Base-by-base conservation (phyloP, 2,329 filamentous ascomycete species). In the Botryotinia convoluta region DNA sequence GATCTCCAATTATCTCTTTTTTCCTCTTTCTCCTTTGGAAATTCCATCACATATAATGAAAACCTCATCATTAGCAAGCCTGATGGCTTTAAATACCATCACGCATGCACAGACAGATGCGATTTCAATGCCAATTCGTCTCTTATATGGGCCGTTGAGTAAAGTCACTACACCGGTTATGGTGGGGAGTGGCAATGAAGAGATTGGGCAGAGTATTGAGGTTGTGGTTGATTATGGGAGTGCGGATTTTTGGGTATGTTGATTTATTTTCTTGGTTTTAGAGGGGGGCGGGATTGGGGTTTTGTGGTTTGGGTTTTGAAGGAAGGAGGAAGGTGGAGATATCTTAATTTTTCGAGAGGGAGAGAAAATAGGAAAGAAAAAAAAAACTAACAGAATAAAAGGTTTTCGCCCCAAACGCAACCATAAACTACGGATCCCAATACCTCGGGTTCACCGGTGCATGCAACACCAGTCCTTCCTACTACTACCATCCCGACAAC, bases 171-270 rank as follows among this genome's bases (percentile, higher is more conserved):
- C 69, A 35, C 0, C 69, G 32, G 44, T 64, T 10, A 32, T 54
- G 12, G 60, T 64, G 1, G 69, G 69, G 3, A 42, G 44, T 42
- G 60, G 22, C 16, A 67, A 54, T 51, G 8, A 67, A 26, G 26
- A 22, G 16, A 54, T 51, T 71, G 69, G 57, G 9, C 60, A 48
- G 26, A 39, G 42, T 22, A 71, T 71, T 16, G 69, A 71, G 45
- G 69, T 71, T 0, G 69, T 71, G 59, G 69, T 71, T 64, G 69
- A 71, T 71, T 71, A 51, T 64, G 69, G 69, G 35, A 71, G 69
- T 64, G 29, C 35, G 59, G 60, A 64, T n/a, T 71, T 71, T 64
- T 71, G 69, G 69, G 69, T 71, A 71, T 32, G 26, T 45, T 54
- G 26, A 54, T 20, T 45, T 9, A 9, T 63, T 45, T 16, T 44